Conservation (phyloP, 2,329 filamentous ascomycete genomes). For the Fusarium temperatum region DNA sequence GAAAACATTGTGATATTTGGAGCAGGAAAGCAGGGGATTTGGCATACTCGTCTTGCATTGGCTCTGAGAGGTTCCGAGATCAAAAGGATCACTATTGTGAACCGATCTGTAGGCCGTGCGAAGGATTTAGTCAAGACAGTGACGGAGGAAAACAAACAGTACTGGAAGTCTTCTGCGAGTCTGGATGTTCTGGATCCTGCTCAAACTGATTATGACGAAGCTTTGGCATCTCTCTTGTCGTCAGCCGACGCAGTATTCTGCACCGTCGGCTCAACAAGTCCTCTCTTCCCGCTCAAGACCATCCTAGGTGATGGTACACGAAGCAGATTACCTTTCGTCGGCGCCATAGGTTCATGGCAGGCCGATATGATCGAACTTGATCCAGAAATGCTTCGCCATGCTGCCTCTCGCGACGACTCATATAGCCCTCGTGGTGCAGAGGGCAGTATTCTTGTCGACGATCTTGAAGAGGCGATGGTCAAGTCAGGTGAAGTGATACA, state of each 20-base stretch:
- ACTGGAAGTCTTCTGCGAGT: constrained; percentile 20
- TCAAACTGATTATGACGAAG: background rate
- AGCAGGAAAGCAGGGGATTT: constrained; percentile 75
- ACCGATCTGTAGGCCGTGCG: constrained; percentile 32
- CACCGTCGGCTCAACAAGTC: constrained; percentile 30
- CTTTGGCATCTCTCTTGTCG: background rate
- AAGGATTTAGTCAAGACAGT: constrained; percentile 10
- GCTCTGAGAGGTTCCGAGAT: constrained; percentile 53
- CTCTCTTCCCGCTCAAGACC: constrained; percentile 5
- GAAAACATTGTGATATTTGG: constrained; percentile 72
- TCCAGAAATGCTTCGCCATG: constrained; percentile 62
- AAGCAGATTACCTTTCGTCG: constrained; percentile 50
- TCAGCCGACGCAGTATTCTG: constrained; percentile 29
- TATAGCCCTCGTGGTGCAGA: background rate
- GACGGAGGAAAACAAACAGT: constrained; percentile 16
- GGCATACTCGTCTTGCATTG: constrained; percentile 74
- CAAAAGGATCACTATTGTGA: constrained; percentile 42
- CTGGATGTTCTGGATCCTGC: constrained; percentile 13
- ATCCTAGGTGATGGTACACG: background rate
- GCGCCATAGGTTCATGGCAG: constrained; percentile 63
- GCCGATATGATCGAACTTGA: constrained; percentile 74
- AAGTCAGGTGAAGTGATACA: constrained; percentile 75
- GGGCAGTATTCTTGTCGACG: constrained; percentile 58
- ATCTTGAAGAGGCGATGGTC: constrained; percentile 66
- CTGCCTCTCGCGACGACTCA: background rate